phyloP scores from a whole-genome alignment of 495 filamentous ascomycete genomes.

The Mycothermus thermophilus region DNA sequence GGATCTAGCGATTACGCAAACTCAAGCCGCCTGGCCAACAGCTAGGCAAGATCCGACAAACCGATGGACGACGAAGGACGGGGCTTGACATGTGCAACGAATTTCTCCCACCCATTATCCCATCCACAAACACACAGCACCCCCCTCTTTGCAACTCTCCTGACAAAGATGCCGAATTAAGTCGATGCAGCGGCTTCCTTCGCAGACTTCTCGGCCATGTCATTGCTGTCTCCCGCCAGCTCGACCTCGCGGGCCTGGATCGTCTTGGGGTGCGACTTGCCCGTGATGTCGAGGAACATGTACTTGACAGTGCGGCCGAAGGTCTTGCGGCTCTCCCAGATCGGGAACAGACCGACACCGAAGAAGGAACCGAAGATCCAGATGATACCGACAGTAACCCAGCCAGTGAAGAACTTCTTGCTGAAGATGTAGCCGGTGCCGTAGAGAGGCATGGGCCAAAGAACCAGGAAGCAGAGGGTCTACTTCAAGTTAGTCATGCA shows the following conservation, averaged over 20 bases:
- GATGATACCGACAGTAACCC: conserved; percentile 72
- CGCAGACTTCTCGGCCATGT: conserved; percentile 17
- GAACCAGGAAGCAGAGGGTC: conserved; percentile 62
- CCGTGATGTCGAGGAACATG: conserved; percentile 56
- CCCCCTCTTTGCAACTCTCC: too few species aligned
- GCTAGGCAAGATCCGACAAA: too few species aligned
- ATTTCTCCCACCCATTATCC: too few species aligned
- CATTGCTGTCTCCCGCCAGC: too few species aligned
- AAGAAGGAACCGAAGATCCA: conserved; percentile 70
- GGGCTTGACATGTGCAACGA: too few species aligned
- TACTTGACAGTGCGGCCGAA: conserved; percentile 48
- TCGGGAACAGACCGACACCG: conserved; percentile 67
- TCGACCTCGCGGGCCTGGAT: conserved; percentile 20
- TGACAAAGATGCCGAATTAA: not conserved
- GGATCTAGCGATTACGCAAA: too few species aligned
- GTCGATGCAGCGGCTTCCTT: conserved; percentile 10
- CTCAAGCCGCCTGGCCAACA: too few species aligned
- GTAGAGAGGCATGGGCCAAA: conserved; percentile 96
- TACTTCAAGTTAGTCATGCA: too few species aligned
- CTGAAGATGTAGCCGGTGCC: conserved; percentile 76
- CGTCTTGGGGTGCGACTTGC: conserved; percentile 35
- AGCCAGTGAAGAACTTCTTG: conserved; percentile 85
- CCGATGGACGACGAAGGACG: too few species aligned
- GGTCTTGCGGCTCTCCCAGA: conserved; percentile 66
- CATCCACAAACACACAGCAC: too few species aligned